Percentiles rank a stretch among this genome's conserved stretches.
Evolutionary conservation across 2,329 filamentous ascomycete genomes (phyloP).

Genomic region (Colletotrichum sp.): DNA sequence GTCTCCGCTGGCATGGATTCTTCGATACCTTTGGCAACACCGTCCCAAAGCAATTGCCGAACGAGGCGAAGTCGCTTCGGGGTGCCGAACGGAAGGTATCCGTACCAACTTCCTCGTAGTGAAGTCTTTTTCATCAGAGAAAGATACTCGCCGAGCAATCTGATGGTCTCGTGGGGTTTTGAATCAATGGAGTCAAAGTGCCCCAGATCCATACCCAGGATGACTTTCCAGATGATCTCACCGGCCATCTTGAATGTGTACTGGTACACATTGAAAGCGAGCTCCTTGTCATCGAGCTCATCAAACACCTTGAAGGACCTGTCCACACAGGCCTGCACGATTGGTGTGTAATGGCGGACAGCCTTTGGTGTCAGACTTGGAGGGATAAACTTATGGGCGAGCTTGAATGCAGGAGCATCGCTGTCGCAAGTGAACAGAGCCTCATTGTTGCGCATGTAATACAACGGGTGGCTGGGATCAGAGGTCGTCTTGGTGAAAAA

Average conservation of each 20-base stretch:
- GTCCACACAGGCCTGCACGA: neutral
- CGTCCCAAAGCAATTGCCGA: neutral
- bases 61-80: neutral
- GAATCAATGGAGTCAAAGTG: slow-evolving; percentile 1
- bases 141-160: neutral
- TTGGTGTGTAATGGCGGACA: neutral
- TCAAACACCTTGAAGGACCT: neutral
- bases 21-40: neutral
- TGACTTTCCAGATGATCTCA: neutral
- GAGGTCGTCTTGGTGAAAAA: slow-evolving; percentile 9
- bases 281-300: neutral
- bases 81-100: neutral
- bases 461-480: neutral
- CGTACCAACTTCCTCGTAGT: neutral
- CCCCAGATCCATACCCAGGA: neutral
- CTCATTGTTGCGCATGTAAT: slow-evolving; percentile 2
- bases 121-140: slow-evolving; percentile 10
- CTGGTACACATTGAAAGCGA: slow-evolving; percentile 9
- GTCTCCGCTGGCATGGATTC: neutral
- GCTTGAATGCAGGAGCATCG: neutral
- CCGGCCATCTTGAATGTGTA: slow-evolving; percentile 6
- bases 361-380: slow-evolving; percentile 4
- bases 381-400: neutral
- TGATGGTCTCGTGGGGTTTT: neutral
- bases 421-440: slow-evolving; percentile 4